Percentiles rank a stretch among this genome's conserved stretches.
phyloP scores from a whole-genome alignment of 306 rosid species.

The Castanea sativa region DNA sequence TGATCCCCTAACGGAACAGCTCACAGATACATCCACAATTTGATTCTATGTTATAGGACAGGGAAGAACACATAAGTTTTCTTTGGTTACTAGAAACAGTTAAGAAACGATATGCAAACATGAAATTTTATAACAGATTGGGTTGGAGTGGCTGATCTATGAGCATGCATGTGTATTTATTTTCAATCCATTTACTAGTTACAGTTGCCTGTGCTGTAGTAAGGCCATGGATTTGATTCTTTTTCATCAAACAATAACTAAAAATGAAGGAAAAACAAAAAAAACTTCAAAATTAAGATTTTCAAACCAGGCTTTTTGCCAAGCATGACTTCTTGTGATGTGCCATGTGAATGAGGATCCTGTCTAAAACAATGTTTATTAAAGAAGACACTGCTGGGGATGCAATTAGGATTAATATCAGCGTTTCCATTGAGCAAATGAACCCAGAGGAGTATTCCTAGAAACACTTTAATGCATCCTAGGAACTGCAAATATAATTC shows the following conservation, averaged over 20 bases:
- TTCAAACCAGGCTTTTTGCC: too few relatives aligned
- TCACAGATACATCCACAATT: slow-evolving; percentile 1
- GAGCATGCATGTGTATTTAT: not conserved
- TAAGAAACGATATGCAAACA: not conserved
- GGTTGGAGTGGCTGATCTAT: not conserved
- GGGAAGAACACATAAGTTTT: not conserved
- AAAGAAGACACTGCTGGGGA: not conserved
- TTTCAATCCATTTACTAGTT: not conserved
- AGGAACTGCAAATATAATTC: too few relatives aligned
- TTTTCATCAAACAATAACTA: not conserved
- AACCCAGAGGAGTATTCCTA: too few relatives aligned
- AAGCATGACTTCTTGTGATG: too few relatives aligned
- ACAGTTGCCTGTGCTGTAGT: not conserved
- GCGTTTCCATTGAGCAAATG: not conserved
- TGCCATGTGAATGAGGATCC: not conserved
- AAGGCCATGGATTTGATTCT: not conserved
- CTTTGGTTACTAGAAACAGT: not conserved
- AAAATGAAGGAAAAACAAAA: not conserved
- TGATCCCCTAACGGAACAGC: not conserved
- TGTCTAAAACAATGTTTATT: not conserved
- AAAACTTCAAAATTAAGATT: too few relatives aligned
- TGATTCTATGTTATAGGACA: not conserved
- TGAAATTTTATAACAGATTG: not conserved
- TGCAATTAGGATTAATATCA: not conserved
- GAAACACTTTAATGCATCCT: too few relatives aligned